Evolutionary conservation across 2,329 filamentous ascomycete species (phyloP), one percentile per base, ranked within the genome.

Genomic region (Pseudocercospora fijiensis): DNA sequence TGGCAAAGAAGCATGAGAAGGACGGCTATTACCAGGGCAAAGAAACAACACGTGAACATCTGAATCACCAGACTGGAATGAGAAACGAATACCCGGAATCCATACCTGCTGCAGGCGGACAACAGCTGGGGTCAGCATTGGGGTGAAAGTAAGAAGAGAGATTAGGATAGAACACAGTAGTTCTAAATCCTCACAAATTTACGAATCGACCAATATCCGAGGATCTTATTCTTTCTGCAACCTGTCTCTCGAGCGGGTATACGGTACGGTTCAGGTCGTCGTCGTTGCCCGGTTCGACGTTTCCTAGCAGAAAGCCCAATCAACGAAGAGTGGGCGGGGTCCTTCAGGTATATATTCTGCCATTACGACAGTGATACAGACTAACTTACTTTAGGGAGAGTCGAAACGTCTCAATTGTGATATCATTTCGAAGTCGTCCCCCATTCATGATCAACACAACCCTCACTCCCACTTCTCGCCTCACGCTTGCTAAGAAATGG

Each of bases 91-190:
- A 74, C 60, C 49, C 47, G 11, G 64, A 66, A 27, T 62, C 72
- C 16, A 74, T 74, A 41, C 73, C 73, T 9, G 72, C 67, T 9
- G 73, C 73, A n/a, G 73, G 72, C 20, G 73, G 71, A 22, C 61
- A 72, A 63, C 65, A 64, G 28, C 41, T 74, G 10, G 72, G 73
- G 27, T 57, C 67, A 70, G 58, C 70, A 73, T 58, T 72, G 71
- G 72, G 72, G 73, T 37, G 72, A 74, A 69, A 74, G 72, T 67
- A 66, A 73, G 63, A 68, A 55, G 27, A 53, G 28, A 53, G 51
- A 28, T 9, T 26, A n/a, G 28, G 47, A 20, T 20, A 20, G 18
- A 47, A n/a, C n/a, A n/a, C n/a, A n/a, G n/a, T n/a, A n/a, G n/a
- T n/a, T n/a, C n/a, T n/a, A n/a, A n/a, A n/a, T n/a, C n/a, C n/a